Conservation (phyloP, 768 basidiomycete genomes). For the Boletus pseudopeckii region DNA sequence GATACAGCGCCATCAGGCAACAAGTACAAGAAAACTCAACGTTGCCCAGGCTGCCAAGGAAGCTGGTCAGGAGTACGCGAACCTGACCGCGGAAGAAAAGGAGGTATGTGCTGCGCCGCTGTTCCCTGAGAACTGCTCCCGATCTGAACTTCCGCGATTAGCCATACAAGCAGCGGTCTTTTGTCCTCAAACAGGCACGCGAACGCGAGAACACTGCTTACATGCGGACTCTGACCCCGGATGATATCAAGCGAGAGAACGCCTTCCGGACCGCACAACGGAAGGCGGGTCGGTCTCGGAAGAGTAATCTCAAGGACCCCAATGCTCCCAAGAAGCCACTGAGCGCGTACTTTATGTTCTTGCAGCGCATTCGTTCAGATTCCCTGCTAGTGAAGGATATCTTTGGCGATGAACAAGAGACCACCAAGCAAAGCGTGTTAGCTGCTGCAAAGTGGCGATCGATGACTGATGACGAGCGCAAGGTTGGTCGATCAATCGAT, state of each 20-base stretch:
- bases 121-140: constrained; percentile 24
- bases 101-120: constrained; percentile 51
- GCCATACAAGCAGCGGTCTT: constrained; percentile 85
- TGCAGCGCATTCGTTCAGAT: constrained; percentile 85
- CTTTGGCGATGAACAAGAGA: constrained; percentile 89
- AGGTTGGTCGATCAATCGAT: constrained; percentile 49
- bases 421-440: constrained; percentile 90
- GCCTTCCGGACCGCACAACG: constrained; percentile 87
- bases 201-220: constrained; percentile 81
- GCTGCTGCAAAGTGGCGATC: constrained; percentile 92
- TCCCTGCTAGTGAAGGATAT: constrained; percentile 70
- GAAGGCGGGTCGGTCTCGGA: constrained; percentile 87
- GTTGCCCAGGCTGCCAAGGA: constrained; percentile 95
- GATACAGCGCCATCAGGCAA: constrained; percentile 82
- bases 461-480: constrained; percentile 91
- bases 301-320: constrained; percentile 94
- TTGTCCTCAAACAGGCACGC: constrained; percentile 79
- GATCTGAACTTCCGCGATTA: constrained; percentile 33
- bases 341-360: constrained; percentile 92
- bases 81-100: constrained; percentile 74
- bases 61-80: constrained; percentile 86
- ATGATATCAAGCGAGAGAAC: constrained; percentile 94
- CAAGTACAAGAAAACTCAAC: constrained; percentile 81
- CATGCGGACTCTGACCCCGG: constrained; percentile 85
- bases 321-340: constrained; percentile 96